phyloP scores from a whole-genome alignment of 2,329 filamentous ascomycete species.

The Claviceps spartinae region DNA sequence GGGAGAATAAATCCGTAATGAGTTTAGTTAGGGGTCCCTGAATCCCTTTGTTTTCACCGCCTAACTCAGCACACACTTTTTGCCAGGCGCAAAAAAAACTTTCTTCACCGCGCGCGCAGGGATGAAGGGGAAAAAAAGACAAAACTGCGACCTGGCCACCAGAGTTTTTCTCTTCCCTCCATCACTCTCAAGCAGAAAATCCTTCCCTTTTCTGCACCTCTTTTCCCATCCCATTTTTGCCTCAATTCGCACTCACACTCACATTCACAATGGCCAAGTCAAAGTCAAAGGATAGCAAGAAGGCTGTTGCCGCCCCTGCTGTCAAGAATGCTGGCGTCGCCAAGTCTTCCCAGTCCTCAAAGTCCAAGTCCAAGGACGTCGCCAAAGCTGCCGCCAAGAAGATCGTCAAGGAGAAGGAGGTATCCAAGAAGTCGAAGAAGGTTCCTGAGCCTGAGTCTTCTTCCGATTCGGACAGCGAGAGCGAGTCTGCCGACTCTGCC shows the following conservation, averaged over 20 bases:
- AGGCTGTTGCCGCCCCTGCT: conserved; percentile 37
- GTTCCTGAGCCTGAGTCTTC: conserved; percentile 28
- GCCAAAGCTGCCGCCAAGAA: conserved; percentile 48
- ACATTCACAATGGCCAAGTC: conserved; percentile 44
- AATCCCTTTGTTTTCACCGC: conserved; percentile 19
- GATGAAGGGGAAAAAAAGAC: conserved; percentile 10
- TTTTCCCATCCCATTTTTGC: background rate
- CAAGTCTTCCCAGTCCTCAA: conserved; percentile 53
- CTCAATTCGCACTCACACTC: background rate
- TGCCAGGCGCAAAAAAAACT: conserved; percentile 19
- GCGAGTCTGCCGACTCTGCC: conserved; percentile 11
- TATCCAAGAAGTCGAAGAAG: conserved; percentile 36
- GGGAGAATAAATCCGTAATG: too few species aligned
- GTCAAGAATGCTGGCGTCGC: conserved; percentile 55
- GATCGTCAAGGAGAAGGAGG: conserved; percentile 28
- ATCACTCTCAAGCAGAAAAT: background rate
- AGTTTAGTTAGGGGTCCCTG: too few species aligned
- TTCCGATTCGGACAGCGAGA: conserved; percentile 23
- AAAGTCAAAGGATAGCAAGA: conserved; percentile 43
- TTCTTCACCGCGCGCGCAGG: conserved; percentile 1
- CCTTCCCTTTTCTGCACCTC: background rate
- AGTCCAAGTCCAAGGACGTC: conserved; percentile 52
- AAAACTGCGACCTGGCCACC: conserved; percentile 5
- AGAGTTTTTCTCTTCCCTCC: background rate
- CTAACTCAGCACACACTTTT: conserved; percentile 19